These are phyloP conservation scores for Batrachochytrium dendrobatidis DNA, from an alignment of 371 early-diverging fungal genomes.

Conservation along the genomic window DNA sequence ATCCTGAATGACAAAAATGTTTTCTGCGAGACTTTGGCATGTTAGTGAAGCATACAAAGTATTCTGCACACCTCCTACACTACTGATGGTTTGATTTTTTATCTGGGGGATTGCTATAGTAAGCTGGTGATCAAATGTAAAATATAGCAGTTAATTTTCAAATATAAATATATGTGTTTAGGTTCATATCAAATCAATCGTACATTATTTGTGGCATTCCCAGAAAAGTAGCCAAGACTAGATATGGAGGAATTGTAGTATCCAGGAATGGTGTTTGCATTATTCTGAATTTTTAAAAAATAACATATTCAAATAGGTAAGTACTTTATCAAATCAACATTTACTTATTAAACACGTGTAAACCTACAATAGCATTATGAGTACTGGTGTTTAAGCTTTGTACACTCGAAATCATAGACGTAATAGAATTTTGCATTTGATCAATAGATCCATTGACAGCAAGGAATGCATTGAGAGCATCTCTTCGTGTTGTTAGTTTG, in stretches of 20 bases:
- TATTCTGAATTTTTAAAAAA: no score
- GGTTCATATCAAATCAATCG: no score
- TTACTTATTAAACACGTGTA: no score
- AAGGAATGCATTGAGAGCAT: neutral
- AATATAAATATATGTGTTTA: no score
- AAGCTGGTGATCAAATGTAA: neutral
- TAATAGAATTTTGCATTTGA: neutral
- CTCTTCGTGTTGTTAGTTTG: neutral
- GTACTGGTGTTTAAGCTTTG: no score
- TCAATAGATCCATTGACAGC: neutral
- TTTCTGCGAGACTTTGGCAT: neutral
- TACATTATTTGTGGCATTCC: neutral
- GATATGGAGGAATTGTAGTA: neutral
- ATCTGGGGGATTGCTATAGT: neutral
- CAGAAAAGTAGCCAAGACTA: neutral
- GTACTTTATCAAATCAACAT: no score
- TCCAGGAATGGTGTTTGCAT: constrained; percentile 1
- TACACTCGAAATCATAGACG: no score
- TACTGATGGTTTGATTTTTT: neutral
- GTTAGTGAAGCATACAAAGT: neutral
- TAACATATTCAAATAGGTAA: no score
- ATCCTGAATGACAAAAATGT: neutral
- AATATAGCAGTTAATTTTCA: neutral
- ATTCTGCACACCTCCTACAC: neutral
- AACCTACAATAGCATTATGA: no score